Conservation (phyloP, 2,329 filamentous ascomycete species). For the Scopulariopsis brevicaulis region DNA sequence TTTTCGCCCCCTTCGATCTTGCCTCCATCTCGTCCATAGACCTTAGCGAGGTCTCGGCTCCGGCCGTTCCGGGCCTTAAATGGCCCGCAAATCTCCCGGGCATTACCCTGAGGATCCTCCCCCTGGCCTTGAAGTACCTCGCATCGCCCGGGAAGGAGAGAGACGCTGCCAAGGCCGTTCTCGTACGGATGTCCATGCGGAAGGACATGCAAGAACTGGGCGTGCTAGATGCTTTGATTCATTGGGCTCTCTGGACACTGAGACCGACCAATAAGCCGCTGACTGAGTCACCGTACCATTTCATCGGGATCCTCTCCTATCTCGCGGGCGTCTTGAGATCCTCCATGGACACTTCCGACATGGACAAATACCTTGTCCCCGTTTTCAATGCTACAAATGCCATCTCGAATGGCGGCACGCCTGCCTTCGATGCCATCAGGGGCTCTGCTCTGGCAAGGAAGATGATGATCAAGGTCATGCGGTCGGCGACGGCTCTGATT, state of each 20-base stretch:
- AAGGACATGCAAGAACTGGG: slow-evolving; percentile 77
- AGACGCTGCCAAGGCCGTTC: slow-evolving; percentile 71
- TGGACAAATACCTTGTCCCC: slow-evolving; percentile 51
- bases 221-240: slow-evolving; percentile 54
- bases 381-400: slow-evolving; percentile 57
- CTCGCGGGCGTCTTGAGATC: slow-evolving; percentile 60
- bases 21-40: slow-evolving; percentile 64
- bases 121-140: slow-evolving; percentile 61
- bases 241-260: slow-evolving; percentile 59
- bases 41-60: slow-evolving; percentile 30
- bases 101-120: slow-evolving; percentile 59
- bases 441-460: slow-evolving; percentile 74
- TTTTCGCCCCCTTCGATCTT: slow-evolving; percentile 83
- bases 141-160: slow-evolving; percentile 73
- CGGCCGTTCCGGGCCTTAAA: slow-evolving; percentile 32
- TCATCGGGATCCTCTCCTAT: slow-evolving; percentile 70
- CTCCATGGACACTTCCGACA: slow-evolving; percentile 62
- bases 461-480: slow-evolving; percentile 72
- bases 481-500: slow-evolving; percentile 58
- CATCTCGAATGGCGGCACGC: slow-evolving; percentile 33
- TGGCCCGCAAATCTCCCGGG: slow-evolving; percentile 54
- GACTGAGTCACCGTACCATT: slow-evolving; percentile 52
- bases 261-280: slow-evolving; percentile 19
- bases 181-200: slow-evolving; percentile 73
- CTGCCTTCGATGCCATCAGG: slow-evolving; percentile 40